A percentile compares a stretch with the other conserved stretches of the same genome.
Evolutionary conservation across 176 grass and related monocot genomes (phyloP).

Genomic region (Hyparrhenia diplandra): DNA sequence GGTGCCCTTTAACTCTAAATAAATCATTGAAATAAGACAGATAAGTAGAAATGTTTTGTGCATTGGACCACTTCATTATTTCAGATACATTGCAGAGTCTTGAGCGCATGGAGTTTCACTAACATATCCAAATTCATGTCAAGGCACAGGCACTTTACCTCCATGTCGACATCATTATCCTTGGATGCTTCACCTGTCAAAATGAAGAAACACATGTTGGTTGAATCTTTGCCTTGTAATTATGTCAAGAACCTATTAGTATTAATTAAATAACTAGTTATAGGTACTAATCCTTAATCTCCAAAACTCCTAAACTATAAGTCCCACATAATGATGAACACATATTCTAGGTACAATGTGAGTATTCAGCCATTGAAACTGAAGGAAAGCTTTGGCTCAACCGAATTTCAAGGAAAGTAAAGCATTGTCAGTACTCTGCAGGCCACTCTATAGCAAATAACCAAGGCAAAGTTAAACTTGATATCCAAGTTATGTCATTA

Average conservation of each 20-base stretch:
- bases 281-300: background rate
- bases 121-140: background rate
- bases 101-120: background rate
- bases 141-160: conserved; percentile 11
- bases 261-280: background rate
- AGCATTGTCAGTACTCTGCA: background rate
- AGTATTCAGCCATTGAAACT: background rate
- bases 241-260: background rate
- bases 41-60: background rate
- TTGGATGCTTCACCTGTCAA: conserved; percentile 43
- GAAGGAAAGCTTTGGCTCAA: background rate
- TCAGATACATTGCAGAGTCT: background rate
- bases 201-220: conserved; percentile 1
- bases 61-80: background rate
- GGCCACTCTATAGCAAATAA: background rate
- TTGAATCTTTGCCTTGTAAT: background rate
- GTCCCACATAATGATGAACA: background rate
- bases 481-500: background rate
- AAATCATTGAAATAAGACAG: too few relatives aligned
- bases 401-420: background rate
- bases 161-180: conserved; percentile 32
- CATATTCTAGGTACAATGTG: background rate
- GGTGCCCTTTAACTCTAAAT: too few relatives aligned
- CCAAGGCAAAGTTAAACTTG: background rate
- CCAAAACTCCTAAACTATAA: background rate